Evolutionary conservation across 768 basidiomycete species (phyloP).

Genomic region (Hysterangium stoloniferum): DNA sequence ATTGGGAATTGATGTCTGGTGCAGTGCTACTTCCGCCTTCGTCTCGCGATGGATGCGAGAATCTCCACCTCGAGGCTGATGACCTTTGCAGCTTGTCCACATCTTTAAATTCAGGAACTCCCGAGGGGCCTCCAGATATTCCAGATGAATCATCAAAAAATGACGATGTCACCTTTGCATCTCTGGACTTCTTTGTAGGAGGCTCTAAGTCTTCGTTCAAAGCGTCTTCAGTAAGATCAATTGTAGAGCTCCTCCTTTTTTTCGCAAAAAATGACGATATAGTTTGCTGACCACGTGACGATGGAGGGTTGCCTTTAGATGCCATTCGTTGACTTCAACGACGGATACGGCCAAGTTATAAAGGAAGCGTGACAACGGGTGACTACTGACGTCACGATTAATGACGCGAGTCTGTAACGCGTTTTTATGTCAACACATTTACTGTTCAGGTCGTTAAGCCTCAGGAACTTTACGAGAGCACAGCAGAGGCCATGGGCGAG

Average conservation of each 20-base stretch:
- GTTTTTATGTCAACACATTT: too few relatives aligned
- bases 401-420: too few relatives aligned
- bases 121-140: not conserved
- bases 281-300: slow-evolving; percentile 22
- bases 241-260: slow-evolving; percentile 30
- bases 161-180: slow-evolving; percentile 4
- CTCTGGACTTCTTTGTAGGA: slow-evolving; percentile 24
- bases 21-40: not conserved
- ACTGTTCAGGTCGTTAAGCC: too few relatives aligned
- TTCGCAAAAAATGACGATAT: slow-evolving; percentile 37
- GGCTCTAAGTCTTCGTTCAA: slow-evolving; percentile 16
- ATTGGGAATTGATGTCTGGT: too few relatives aligned
- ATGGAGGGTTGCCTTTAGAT: not conserved
- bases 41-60: not conserved
- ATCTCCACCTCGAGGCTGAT: not conserved
- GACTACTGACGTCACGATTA: too few relatives aligned
- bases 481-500: not conserved
- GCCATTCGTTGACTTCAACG: not conserved
- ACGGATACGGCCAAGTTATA: not conserved
- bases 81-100: not conserved
- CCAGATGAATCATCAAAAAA: too few relatives aligned
- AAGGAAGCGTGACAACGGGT: too few relatives aligned
- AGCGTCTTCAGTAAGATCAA: slow-evolving; percentile 49
- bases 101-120: not conserved
- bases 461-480: not conserved